These are phyloP conservation scores for Phytophthora syringae DNA, from an alignment of 352 stramenopile species.

Conservation along the genomic window DNA sequence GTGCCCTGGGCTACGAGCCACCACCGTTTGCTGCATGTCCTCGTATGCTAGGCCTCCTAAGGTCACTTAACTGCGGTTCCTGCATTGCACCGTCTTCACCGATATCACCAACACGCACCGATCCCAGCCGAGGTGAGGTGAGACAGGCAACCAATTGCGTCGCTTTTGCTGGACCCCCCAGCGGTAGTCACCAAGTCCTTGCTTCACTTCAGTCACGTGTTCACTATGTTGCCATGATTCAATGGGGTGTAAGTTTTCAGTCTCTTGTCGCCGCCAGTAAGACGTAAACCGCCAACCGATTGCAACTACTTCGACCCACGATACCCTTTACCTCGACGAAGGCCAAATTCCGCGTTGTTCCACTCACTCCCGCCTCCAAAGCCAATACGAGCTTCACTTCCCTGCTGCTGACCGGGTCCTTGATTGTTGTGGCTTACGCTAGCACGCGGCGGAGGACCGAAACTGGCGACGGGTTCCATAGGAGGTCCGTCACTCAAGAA, in stretches of 20 bases:
- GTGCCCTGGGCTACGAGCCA: too few species aligned
- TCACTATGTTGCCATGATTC: background rate
- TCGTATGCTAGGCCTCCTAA: too few species aligned
- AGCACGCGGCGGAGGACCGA: conserved; percentile 30
- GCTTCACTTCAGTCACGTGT: background rate
- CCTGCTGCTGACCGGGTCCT: conserved; percentile 22
- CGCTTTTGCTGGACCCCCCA: too few species aligned
- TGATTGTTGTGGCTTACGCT: conserved; percentile 30
- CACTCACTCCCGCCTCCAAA: conserved; percentile 77
- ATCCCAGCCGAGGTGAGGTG: too few species aligned
- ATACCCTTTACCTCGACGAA: conserved; percentile 72
- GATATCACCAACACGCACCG: too few species aligned
- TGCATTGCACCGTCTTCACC: too few species aligned
- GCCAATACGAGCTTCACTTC: conserved; percentile 46
- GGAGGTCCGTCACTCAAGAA: conserved; percentile 50
- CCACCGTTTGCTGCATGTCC: too few species aligned
- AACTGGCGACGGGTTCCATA: conserved; percentile 25
- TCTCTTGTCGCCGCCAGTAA: background rate
- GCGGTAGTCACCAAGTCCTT: background rate
- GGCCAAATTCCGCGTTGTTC: conserved; percentile 87
- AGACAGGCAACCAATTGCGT: too few species aligned
- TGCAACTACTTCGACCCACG: conserved; percentile 59
- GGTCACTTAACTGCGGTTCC: too few species aligned
- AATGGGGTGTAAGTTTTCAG: too few species aligned
- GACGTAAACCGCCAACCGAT: background rate